These are phyloP conservation scores for Colletotrichum lentis DNA, from an alignment of 2,329 filamentous ascomycete species.

Conservation along the genomic window DNA sequence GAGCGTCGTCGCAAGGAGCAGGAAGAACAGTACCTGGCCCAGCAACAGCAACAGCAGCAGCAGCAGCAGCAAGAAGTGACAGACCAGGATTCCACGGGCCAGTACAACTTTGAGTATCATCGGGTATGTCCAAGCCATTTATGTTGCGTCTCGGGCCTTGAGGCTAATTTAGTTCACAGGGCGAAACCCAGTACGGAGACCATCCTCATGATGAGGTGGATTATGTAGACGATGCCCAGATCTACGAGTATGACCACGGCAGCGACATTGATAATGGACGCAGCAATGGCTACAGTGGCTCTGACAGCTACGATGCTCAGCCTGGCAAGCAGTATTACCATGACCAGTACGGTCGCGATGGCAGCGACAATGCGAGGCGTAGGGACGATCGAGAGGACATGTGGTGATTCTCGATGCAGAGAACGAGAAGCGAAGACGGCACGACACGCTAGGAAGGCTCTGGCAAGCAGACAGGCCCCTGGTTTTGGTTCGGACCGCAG, in stretches of 20 bases:
- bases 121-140: constrained; percentile 51
- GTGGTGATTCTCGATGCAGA: constrained; percentile 49
- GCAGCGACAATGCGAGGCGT: constrained; percentile 43
- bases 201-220: constrained; percentile 56
- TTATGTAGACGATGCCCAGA: constrained; percentile 62
- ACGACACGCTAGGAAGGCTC: constrained; percentile 13
- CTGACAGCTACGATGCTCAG: constrained; percentile 49
- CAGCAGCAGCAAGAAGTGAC: constrained; percentile 54
- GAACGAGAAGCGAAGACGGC: background rate
- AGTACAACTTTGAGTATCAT: constrained; percentile 64
- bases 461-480: background rate
- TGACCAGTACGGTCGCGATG: constrained; percentile 47
- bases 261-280: constrained; percentile 48
- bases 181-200: constrained; percentile 58
- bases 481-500: background rate
- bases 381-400: constrained; percentile 52
- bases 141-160: too few relatives aligned
- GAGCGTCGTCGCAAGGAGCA: constrained; percentile 60
- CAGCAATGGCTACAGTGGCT: constrained; percentile 50
- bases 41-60: constrained; percentile 55
- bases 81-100: constrained; percentile 57
- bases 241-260: constrained; percentile 62
- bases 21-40: constrained; percentile 58
- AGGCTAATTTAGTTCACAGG: constrained; percentile 45
- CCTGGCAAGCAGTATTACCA: constrained; percentile 54